Percentiles rank a stretch among this genome's conserved stretches.
Evolutionary conservation across 2,329 filamentous ascomycete genomes (phyloP).

Genomic region (Botryotinia narcissicola): DNA sequence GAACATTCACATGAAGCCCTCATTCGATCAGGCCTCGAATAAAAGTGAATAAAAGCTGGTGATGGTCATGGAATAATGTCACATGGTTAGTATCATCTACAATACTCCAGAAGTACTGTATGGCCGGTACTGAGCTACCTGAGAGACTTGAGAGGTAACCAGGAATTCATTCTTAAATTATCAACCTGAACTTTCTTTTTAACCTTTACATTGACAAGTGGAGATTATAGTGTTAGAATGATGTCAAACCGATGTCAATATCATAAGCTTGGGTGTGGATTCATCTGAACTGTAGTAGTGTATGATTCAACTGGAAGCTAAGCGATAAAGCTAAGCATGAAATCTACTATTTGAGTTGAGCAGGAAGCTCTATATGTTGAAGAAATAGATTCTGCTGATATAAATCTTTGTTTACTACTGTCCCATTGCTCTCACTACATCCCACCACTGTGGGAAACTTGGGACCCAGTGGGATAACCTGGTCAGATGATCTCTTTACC

Average conservation of each 20-base stretch:
- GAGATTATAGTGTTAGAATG: not conserved
- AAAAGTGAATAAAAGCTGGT: not conserved
- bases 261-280: not conserved
- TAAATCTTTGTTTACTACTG: no score
- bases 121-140: not conserved
- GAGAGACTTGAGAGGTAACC: not conserved
- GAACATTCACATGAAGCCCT: not conserved
- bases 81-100: not conserved
- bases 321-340: no score
- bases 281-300: not conserved
- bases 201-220: not conserved
- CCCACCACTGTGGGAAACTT: no score
- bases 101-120: not conserved
- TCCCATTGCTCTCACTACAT: no score
- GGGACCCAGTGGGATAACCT: no score
- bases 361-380: no score
- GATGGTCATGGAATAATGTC: not conserved
- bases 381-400: no score
- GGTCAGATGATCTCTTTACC: no score
- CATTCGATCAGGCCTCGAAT: not conserved
- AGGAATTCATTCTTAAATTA: not conserved
- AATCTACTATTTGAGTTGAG: no score
- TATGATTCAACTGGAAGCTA: no score
- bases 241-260: not conserved
- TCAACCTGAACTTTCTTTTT: not conserved